Conservation (phyloP, 148 eudicot species). For the Tetragonia tetragonoides region DNA sequence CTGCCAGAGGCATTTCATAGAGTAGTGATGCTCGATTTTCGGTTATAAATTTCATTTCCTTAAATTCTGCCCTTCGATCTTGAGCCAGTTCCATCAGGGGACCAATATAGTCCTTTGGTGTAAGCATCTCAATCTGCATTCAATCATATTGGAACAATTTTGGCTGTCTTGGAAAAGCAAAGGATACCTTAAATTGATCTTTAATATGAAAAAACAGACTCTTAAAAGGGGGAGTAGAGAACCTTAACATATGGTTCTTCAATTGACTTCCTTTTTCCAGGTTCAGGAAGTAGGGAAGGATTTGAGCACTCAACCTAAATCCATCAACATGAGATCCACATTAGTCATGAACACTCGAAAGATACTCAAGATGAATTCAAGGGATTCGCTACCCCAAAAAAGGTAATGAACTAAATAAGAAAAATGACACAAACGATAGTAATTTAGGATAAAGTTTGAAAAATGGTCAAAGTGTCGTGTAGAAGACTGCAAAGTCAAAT, state of each 20-base stretch:
- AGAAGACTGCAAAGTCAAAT: no score
- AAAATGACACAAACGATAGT: no score
- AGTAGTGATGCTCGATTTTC: conserved; percentile 76
- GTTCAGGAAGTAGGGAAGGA: conserved; percentile 93
- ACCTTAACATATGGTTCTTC: conserved; percentile 98
- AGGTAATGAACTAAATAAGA: no score
- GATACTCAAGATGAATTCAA: no score
- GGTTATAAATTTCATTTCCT: conserved; percentile 88
- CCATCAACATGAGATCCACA: conserved; percentile 6
- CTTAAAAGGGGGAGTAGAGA: neutral
- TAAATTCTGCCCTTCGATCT: conserved; percentile 91
- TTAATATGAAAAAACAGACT: neutral
- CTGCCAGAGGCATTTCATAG: conserved; percentile 86
- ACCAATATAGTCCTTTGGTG: conserved; percentile 96
- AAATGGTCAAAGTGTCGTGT: no score
- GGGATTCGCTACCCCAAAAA: no score
- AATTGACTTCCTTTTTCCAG: conserved; percentile 78
- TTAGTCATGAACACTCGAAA: neutral
- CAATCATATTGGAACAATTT: neutral
- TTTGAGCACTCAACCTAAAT: conserved; percentile 89
- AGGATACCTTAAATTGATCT: conserved; percentile 13
- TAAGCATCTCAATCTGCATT: conserved; percentile 83
- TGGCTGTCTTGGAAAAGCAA: neutral
- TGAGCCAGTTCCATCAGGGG: conserved; percentile 96
- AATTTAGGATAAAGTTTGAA: no score